These are phyloP conservation scores for Blastobotrys raffinosifermentans DNA, from an alignment of 1,139 yeast species.

Conservation along the genomic window DNA sequence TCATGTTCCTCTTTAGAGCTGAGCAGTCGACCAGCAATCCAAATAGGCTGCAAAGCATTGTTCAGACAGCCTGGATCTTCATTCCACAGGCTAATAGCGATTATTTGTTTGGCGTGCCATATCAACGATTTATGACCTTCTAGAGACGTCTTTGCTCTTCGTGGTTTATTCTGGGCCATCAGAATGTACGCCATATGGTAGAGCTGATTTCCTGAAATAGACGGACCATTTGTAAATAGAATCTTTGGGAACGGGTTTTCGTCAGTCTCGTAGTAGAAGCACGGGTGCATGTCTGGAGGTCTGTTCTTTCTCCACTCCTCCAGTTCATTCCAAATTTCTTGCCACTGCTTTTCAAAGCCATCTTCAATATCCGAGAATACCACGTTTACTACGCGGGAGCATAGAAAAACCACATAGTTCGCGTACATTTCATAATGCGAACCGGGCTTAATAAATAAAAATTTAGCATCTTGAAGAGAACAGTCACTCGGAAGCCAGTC, in stretches of 20 bases:
- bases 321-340: constrained; percentile 34
- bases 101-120: constrained; percentile 41
- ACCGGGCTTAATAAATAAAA: constrained; percentile 14
- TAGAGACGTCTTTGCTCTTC: constrained; percentile 25
- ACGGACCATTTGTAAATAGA: constrained; percentile 36
- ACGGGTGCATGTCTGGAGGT: constrained; percentile 32
- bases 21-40: constrained; percentile 39
- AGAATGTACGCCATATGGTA: constrained; percentile 39
- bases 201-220: constrained; percentile 38
- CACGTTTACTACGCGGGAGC: constrained; percentile 33
- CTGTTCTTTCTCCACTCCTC: constrained; percentile 35
- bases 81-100: constrained; percentile 38
- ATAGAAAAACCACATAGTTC: constrained; percentile 37
- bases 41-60: constrained; percentile 38
- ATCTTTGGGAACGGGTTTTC: constrained; percentile 35
- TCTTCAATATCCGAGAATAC: too few species aligned
- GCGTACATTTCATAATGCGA: constrained; percentile 38
- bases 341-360: constrained; percentile 36
- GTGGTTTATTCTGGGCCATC: constrained; percentile 39
- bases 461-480: background rate
- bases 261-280: constrained; percentile 28
- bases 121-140: constrained; percentile 27
- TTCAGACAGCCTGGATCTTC: constrained; percentile 39
- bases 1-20: constrained; percentile 38
- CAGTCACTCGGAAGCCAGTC: constrained; percentile 33